Percentiles rank a stretch among this genome's conserved stretches.
Evolutionary conservation across 139 green algal genomes (phyloP).

Genomic region (Micractinium conductrix): DNA sequence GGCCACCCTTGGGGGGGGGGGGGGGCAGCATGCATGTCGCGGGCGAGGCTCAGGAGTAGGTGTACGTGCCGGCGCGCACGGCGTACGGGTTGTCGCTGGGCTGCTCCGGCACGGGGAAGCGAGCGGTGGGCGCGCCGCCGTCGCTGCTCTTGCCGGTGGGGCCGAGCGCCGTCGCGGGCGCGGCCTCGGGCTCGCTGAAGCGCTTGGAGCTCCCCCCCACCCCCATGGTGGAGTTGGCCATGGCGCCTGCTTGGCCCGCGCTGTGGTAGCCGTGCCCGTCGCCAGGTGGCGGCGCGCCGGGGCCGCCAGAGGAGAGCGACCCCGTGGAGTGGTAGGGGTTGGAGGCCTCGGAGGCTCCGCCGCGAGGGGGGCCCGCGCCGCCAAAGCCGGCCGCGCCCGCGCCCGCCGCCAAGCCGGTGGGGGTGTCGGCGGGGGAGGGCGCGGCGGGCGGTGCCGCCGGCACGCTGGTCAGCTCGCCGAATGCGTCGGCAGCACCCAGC

Average conservation of each 20-base stretch:
- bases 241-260: not conserved
- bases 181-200: slow-evolving; percentile 8
- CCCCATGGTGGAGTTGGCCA: not conserved
- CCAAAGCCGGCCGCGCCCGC: slow-evolving; percentile 16
- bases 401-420: not conserved
- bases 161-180: not conserved
- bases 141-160: not conserved
- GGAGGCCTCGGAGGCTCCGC: not conserved
- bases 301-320: not conserved
- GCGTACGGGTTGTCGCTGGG: slow-evolving; percentile 20
- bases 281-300: not conserved
- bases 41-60: no score
- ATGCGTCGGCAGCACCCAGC: slow-evolving; percentile 2
- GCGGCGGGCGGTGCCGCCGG: not conserved
- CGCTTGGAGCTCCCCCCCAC: slow-evolving; percentile 24
- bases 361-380: not conserved
- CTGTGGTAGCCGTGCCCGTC: not conserved
- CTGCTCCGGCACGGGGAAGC: slow-evolving; percentile 7
- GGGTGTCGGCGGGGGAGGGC: not conserved
- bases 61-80: no score
- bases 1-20: no score
- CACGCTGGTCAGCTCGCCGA: slow-evolving; percentile 21
- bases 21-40: no score
- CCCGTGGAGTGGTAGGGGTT: slow-evolving; percentile 28
- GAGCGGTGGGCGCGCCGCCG: not conserved